These are phyloP conservation scores for Nicotiana benthamiana DNA, from an alignment of 257 asterid genomes.

Conservation along the genomic window DNA sequence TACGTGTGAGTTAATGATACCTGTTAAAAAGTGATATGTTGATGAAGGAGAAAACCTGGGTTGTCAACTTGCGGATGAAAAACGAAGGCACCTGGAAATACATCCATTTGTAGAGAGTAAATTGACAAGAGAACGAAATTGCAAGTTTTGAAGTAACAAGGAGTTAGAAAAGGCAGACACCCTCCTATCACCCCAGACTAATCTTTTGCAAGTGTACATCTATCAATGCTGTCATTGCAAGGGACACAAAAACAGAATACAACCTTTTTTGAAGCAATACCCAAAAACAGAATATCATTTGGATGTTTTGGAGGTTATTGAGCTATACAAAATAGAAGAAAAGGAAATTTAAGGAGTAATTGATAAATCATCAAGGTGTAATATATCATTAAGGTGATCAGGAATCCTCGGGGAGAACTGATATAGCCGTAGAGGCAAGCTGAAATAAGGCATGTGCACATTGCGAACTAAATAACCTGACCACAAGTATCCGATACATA, in stretches of 20 bases:
- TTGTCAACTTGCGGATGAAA: conserved; percentile 93
- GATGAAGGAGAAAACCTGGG: conserved; percentile 95
- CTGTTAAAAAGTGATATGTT: conserved; percentile 91
- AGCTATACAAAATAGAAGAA: neutral
- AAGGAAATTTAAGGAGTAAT: neutral
- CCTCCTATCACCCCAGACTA: neutral
- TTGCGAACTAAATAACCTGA: neutral
- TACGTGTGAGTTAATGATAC: conserved; percentile 22
- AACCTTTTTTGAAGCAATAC: neutral
- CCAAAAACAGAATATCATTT: neutral
- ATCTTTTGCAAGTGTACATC: neutral
- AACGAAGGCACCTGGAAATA: conserved; percentile 80
- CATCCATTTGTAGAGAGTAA: neutral
- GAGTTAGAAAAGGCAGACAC: neutral
- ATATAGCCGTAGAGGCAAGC: neutral
- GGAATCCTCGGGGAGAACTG: neutral
- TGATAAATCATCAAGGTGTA: neutral
- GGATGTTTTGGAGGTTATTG: neutral
- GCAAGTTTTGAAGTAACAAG: neutral
- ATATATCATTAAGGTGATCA: neutral
- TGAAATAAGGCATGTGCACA: neutral
- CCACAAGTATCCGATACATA: neutral
- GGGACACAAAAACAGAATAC: neutral
- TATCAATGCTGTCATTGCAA: neutral
- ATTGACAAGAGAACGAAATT: neutral